Percentiles rank a stretch among this genome's conserved stretches.
Conservation (phyloP, 306 rosid genomes). For the Corylus heterophylla region DNA sequence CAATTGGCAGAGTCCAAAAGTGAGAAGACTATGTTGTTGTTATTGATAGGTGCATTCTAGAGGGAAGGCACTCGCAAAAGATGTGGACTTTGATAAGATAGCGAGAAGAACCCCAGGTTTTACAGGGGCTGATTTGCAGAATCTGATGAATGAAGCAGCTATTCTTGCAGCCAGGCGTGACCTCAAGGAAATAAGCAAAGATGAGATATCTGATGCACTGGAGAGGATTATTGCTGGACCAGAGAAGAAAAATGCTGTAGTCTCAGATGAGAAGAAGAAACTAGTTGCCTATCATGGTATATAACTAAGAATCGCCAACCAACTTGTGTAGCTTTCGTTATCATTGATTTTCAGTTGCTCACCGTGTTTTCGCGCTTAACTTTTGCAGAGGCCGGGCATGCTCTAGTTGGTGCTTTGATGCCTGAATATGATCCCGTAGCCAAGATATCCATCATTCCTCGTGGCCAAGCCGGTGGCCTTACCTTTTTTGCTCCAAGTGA, state of each 20-base stretch:
- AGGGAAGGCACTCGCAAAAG: conserved; percentile 89
- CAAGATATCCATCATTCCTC: conserved; percentile 94
- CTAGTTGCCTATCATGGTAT: conserved; percentile 80
- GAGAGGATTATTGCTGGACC: conserved; percentile 98
- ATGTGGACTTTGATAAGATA: conserved; percentile 94
- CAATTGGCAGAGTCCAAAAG: not conserved
- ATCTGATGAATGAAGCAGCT: conserved; percentile 98
- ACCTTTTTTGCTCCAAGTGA: conserved; percentile 71
- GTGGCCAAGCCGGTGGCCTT: conserved; percentile 80
- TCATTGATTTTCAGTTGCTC: conserved; percentile 9
- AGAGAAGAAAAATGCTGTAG: conserved; percentile 97
- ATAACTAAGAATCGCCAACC: not conserved
- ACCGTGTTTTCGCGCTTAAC: not conserved
- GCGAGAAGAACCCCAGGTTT: conserved; percentile 97
- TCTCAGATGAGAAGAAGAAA: conserved; percentile 96
- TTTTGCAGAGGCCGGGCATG: conserved; percentile 97
- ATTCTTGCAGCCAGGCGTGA: conserved; percentile 99
- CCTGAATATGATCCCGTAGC: conserved; percentile 83
- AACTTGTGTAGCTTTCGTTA: not conserved
- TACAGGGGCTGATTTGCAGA: conserved; percentile 79
- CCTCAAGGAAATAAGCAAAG: conserved; percentile 96
- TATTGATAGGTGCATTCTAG: conserved; percentile 73
- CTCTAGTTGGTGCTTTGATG: conserved; percentile 70
- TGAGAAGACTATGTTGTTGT: not conserved
- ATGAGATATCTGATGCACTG: conserved; percentile 96